Percentiles rank a stretch among this genome's conserved stretches.
These are phyloP conservation scores for Tilletiopsis washingtonensis DNA, from an alignment of 1,284 basidiomycete genomes.

Conservation along the genomic window DNA sequence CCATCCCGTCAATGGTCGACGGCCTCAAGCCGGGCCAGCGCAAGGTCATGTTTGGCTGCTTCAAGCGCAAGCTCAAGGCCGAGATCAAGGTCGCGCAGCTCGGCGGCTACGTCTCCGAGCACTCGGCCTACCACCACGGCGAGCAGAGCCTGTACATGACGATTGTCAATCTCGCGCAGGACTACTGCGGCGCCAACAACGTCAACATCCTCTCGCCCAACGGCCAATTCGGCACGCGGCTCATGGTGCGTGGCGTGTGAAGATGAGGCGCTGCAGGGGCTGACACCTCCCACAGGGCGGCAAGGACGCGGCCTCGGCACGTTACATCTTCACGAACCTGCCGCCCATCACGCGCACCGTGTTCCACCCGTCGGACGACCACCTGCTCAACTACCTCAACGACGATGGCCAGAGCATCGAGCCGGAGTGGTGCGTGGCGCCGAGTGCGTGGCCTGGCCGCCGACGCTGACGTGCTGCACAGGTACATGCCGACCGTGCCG, in stretches of 20 bases:
- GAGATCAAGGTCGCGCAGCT: constrained; percentile 97
- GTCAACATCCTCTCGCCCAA: constrained; percentile 80
- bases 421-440: constrained; percentile 87
- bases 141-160: constrained; percentile 78
- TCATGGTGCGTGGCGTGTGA: too few relatives aligned
- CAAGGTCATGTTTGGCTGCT: constrained; percentile 91
- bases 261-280: too few relatives aligned
- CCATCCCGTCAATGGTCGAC: constrained; percentile 71
- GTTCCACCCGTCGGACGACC: constrained; percentile 79
- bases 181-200: constrained; percentile 94
- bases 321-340: constrained; percentile 91
- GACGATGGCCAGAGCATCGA: constrained; percentile 87
- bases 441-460: too few relatives aligned
- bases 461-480: too few relatives aligned
- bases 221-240: constrained; percentile 85
- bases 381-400: constrained; percentile 70
- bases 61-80: constrained; percentile 83
- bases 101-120: constrained; percentile 86
- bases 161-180: constrained; percentile 88
- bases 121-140: constrained; percentile 94
- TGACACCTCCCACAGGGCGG: too few relatives aligned
- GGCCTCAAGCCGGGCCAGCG: constrained; percentile 98
- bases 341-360: constrained; percentile 68
- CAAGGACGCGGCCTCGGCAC: constrained; percentile 75
- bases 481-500: constrained; percentile 86